Conservation (phyloP, 345 rosid species). For the Syzygium grande region DNA sequence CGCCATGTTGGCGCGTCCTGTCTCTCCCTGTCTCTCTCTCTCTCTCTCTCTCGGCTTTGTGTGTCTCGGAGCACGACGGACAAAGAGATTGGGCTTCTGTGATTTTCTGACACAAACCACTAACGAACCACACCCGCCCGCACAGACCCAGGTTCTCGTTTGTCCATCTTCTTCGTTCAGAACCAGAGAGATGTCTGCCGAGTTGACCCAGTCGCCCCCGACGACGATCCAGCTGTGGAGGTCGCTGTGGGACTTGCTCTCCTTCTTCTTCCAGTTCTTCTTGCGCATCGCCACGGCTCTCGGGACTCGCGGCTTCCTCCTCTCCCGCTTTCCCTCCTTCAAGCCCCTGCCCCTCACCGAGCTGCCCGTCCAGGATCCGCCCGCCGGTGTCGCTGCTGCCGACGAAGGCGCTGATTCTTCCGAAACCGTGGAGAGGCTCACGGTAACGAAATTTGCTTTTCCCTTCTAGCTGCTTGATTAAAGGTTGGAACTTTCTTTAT, state of each 20-base stretch:
- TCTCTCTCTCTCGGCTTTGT: background rate
- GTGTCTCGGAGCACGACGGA: background rate
- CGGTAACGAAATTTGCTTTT: conserved; percentile 22
- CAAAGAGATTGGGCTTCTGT: background rate
- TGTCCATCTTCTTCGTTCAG: background rate
- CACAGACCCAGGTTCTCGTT: background rate
- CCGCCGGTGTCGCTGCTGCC: conserved; percentile 24
- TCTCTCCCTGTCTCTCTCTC: background rate
- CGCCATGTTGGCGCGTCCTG: background rate
- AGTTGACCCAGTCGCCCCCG: conserved; percentile 84
- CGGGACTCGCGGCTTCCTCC: conserved; percentile 53
- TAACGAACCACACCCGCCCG: background rate
- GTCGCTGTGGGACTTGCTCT: conserved; percentile 67
- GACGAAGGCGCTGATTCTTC: conserved; percentile 2
- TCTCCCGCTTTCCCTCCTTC: conserved; percentile 45
- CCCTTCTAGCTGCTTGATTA: background rate
- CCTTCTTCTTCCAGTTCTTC: conserved; percentile 83
- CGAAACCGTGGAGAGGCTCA: conserved; percentile 34
- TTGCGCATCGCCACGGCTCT: conserved; percentile 56
- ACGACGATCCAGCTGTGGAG: conserved; percentile 51
- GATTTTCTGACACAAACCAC: background rate
- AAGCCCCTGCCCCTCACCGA: conserved; percentile 72
- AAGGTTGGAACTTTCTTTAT: background rate
- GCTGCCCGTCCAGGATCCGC: conserved; percentile 41
- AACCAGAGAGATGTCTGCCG: conserved; percentile 12